Base-by-base conservation (phyloP, 2,329 filamentous ascomycete species). In the Davidsoniella australis region DNA sequence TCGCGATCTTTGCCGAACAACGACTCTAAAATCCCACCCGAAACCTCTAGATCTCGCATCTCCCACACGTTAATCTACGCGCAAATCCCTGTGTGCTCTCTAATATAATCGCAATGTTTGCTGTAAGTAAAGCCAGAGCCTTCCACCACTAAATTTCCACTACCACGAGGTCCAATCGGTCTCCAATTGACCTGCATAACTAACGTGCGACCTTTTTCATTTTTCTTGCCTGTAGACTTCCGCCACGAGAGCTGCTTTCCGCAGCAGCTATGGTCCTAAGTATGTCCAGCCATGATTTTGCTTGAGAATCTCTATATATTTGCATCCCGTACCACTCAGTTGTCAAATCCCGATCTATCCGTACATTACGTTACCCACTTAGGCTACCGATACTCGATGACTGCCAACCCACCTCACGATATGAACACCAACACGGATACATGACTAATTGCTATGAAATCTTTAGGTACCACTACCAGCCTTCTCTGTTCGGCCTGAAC, bases 201-300 rank as follows among this genome's bases (percentile, higher is more conserved):
- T 46, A 46, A 46, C 44, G 10, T 38, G 44, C 33, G 20, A 16
- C 26, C 37, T 24, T 38, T 43, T 37, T 43, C 18, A 9, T 5
- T 29, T 2, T 23, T 26, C 45, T 36, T 41, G 17, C 9, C 14
- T 43, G 26, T 46, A 52, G 50, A 42, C 50, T 41, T 41, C 47
- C 37, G 50, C 46, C 45, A 43, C 50, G 42, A 52, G 42, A 52
- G 38, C 47, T 52, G 51, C 62, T 55, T 80, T 78, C 70, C 72
- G 71, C 66, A 80, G 75, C 66, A 67, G 70, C 56, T 79, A 76
- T 62, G 77, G 75, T 61, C 78, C 78, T 48, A 80, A 78, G 78
- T 81, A 75, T 66, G 62, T 62, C 16, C 38, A n/a, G 20, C 23
- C 38, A 29, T 38, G 5, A 50, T 39, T 37, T 23, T 55, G 51